These are phyloP conservation scores for Ailanthus altissimus DNA, from an alignment of 345 rosid species.

Conservation along the genomic window DNA sequence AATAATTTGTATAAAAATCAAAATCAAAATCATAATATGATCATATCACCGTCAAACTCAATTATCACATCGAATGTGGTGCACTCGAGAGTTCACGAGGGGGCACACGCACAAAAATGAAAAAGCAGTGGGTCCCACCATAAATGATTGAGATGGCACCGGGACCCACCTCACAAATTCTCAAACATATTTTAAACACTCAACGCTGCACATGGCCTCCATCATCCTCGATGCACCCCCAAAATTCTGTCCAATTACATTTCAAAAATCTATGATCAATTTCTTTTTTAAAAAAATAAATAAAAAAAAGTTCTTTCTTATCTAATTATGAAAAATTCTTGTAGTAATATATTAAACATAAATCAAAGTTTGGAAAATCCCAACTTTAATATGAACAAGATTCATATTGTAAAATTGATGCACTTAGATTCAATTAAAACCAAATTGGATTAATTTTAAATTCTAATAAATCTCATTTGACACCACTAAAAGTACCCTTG, in stretches of 20 bases:
- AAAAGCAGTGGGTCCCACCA: conserved; percentile 28
- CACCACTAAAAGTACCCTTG: background rate
- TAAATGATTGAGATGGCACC: conserved; percentile 38
- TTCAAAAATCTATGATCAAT: no score
- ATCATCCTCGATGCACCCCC: conserved; percentile 21
- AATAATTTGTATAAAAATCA: conserved; percentile 17
- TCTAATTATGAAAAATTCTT: no score
- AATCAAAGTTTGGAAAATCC: no score
- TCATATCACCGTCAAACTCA: background rate
- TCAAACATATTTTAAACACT: conserved; percentile 6
- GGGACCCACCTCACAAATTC: conserved; percentile 28
- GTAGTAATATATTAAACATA: no score
- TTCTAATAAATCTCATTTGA: no score
- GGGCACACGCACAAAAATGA: conserved; percentile 6
- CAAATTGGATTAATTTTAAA: no score
- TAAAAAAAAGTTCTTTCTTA: no score
- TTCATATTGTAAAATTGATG: no score
- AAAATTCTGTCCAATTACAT: background rate
- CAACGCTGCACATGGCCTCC: background rate
- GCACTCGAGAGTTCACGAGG: conserved; percentile 45
- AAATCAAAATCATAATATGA: no score
- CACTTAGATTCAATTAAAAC: no score
- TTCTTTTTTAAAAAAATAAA: no score
- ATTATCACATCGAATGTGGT: background rate
- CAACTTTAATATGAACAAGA: no score